Percentiles rank a stretch among this genome's conserved stretches.
These are phyloP conservation scores for Gastrodia elata DNA, from an alignment of 106 monocot genomes.

Conservation along the genomic window DNA sequence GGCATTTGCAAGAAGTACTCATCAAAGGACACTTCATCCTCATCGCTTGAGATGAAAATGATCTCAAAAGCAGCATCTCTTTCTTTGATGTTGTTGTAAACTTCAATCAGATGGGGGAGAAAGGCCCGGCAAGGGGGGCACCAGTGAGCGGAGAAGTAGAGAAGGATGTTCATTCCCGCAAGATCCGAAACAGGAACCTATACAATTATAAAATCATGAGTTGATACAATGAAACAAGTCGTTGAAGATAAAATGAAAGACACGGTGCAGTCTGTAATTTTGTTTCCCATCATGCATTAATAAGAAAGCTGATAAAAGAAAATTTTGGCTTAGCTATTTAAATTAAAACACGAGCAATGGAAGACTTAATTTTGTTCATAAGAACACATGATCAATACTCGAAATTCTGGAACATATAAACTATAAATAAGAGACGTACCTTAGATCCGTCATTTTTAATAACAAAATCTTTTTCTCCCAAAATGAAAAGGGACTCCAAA, in stretches of 20 bases:
- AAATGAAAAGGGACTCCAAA: conserved; percentile 58
- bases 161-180: conserved; percentile 59
- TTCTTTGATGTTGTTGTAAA: conserved; percentile 54
- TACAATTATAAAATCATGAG: not conserved
- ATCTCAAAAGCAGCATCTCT: conserved; percentile 41
- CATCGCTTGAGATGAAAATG: conserved; percentile 52
- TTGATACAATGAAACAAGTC: not conserved
- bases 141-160: conserved; percentile 84
- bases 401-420: not conserved
- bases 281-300: not conserved
- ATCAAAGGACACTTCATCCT: conserved; percentile 39
- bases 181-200: conserved; percentile 58
- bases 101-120: conserved; percentile 33
- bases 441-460: conserved; percentile 34
- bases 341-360: not conserved
- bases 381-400: not conserved
- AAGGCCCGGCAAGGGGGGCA: conserved; percentile 52
- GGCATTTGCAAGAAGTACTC: conserved; percentile 55
- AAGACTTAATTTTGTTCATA: not conserved
- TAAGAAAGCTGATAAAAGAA: not conserved
- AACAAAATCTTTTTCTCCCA: conserved; percentile 52
- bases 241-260: not conserved
- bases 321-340: no score
- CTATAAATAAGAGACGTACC: conserved; percentile 22
- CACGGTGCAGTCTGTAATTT: not conserved